A percentile compares a stretch with the other conserved stretches of the same genome.
Evolutionary conservation across 257 asterid genomes (phyloP).

Genomic region (Solanum sejunctum): DNA sequence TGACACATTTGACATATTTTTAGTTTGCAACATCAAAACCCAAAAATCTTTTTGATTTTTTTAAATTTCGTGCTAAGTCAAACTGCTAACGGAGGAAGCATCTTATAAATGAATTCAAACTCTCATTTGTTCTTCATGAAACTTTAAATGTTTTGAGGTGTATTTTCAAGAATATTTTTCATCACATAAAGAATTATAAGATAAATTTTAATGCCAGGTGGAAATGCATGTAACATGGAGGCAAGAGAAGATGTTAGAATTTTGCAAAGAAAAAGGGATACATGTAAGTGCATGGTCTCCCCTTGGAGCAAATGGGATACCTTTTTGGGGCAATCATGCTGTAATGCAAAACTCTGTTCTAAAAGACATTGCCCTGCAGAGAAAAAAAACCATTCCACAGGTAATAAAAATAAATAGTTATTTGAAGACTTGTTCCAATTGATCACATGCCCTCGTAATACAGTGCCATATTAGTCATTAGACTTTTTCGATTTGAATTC

Average conservation of each 20-base stretch:
- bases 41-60: too few species aligned
- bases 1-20: too few species aligned
- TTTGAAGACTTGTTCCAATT: background rate
- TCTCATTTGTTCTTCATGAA: background rate
- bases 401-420: background rate
- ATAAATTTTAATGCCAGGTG: constrained; percentile 17
- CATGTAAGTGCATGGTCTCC: constrained; percentile 46
- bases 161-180: background rate
- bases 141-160: background rate
- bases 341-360: constrained; percentile 33
- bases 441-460: background rate
- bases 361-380: constrained; percentile 22
- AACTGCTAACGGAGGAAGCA: too few species aligned
- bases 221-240: constrained; percentile 57
- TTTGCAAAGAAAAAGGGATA: constrained; percentile 25
- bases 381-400: constrained; percentile 28
- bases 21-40: too few species aligned
- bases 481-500: too few species aligned
- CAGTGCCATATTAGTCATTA: background rate
- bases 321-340: constrained; percentile 23
- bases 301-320: constrained; percentile 27
- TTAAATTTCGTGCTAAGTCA: too few species aligned
- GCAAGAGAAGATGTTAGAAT: constrained; percentile 28
- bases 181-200: background rate
- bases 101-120: too few species aligned